These are phyloP conservation scores for Dictyostelium brefeldianum DNA, from an alignment of 78 protist species.

Conservation along the genomic window DNA sequence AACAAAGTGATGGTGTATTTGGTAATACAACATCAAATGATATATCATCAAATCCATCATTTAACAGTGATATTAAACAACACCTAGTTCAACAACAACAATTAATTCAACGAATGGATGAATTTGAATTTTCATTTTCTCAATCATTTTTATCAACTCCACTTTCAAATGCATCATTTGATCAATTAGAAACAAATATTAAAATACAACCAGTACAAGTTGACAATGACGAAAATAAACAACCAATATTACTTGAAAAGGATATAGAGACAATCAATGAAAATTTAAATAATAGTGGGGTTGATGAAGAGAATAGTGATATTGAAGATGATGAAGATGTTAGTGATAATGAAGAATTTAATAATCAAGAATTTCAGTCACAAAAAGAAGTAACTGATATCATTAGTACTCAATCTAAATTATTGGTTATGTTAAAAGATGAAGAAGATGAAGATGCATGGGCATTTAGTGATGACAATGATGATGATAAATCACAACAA, in stretches of 20 bases:
- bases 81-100: not conserved
- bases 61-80: not conserved
- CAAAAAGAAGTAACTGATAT: conserved; percentile 76
- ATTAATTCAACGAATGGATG: not conserved
- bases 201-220: not conserved
- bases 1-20: not conserved
- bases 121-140: not conserved
- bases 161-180: conserved; percentile 41
- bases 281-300: not conserved
- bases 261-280: not conserved
- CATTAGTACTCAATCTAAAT: conserved; percentile 35
- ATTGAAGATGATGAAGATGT: not conserved
- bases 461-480: conserved; percentile 7
- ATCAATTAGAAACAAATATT: conserved; percentile 12
- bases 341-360: conserved; percentile 12
- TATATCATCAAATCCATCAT: conserved; percentile 3
- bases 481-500: not conserved
- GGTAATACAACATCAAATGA: not conserved
- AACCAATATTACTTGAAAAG: not conserved
- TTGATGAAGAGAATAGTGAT: not conserved
- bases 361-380: conserved; percentile 19
- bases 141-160: conserved; percentile 17
- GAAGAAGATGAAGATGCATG: not conserved
- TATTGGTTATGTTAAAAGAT: not conserved
- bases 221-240: not conserved